Evolutionary conservation across 352 stramenopile species (phyloP).

Genomic region (Phytophthora quininea): DNA sequence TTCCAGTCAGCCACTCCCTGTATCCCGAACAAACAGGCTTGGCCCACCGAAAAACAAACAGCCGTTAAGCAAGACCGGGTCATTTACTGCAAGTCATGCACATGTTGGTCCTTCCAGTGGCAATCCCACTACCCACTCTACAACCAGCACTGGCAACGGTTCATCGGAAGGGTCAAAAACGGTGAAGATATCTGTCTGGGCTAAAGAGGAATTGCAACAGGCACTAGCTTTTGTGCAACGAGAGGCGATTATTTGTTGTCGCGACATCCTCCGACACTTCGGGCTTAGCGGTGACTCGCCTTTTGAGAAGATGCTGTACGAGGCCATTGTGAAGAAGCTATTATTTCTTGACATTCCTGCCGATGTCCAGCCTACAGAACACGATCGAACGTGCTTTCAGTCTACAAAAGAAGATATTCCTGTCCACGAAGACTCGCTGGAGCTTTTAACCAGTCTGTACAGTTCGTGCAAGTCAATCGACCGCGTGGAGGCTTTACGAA

Average conservation of each 20-base stretch:
- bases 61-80: constrained; percentile 22
- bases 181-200: constrained; percentile 71
- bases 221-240: constrained; percentile 77
- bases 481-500: constrained; percentile 73
- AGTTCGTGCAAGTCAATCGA: constrained; percentile 65
- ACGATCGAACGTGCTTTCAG: constrained; percentile 85
- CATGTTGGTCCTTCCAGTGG: constrained; percentile 6
- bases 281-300: constrained; percentile 63
- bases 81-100: constrained; percentile 15
- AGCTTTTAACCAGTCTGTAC: constrained; percentile 61
- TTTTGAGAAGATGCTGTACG: constrained; percentile 83
- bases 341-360: constrained; percentile 83
- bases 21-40: constrained; percentile 35
- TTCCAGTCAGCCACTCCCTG: constrained; percentile 31
- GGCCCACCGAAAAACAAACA: constrained; percentile 47
- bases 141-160: constrained; percentile 12
- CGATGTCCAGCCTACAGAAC: constrained; percentile 85
- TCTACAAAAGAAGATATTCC: constrained; percentile 86
- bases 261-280: constrained; percentile 76
- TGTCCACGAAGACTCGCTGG: constrained; percentile 75
- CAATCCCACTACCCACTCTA: constrained; percentile 14
- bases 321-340: constrained; percentile 81
- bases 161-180: constrained; percentile 46
- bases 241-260: constrained; percentile 72
- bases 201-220: constrained; percentile 85